These are phyloP conservation scores for Penicillium griseofulvum DNA, from an alignment of 2,329 filamentous ascomycete species.

Conservation along the genomic window DNA sequence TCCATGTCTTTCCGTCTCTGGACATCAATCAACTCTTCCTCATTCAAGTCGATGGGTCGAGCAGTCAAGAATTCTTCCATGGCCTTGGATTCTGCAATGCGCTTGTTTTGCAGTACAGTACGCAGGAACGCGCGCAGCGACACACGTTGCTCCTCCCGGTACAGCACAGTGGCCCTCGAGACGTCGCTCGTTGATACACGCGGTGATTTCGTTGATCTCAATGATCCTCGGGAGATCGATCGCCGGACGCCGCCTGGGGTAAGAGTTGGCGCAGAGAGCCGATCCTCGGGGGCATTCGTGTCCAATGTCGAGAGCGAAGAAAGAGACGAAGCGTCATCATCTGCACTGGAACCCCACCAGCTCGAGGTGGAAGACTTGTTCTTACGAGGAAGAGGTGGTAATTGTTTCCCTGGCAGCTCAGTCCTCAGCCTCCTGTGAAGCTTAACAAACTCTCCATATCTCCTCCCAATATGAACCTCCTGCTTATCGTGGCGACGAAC, in stretches of 20 bases:
- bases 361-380: conserved; percentile 73
- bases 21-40: conserved; percentile 83
- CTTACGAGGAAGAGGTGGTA: conserved; percentile 85
- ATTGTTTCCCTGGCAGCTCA: conserved; percentile 85
- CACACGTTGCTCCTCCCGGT: conserved; percentile 85
- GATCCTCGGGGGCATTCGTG: conserved; percentile 44
- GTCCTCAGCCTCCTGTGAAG: conserved; percentile 76
- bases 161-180: conserved; percentile 57
- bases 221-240: conserved; percentile 31
- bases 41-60: conserved; percentile 69
- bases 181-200: conserved; percentile 45
- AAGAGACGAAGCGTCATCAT: conserved; percentile 74
- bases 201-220: conserved; percentile 32
- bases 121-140: conserved; percentile 90
- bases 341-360: conserved; percentile 54
- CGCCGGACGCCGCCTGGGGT: conserved; percentile 27
- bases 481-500: conserved; percentile 74
- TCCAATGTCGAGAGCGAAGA: conserved; percentile 74
- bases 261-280: conserved; percentile 34
- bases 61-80: conserved; percentile 79
- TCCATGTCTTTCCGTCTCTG: conserved; percentile 76
- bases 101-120: conserved; percentile 77
- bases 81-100: conserved; percentile 77
- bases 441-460: conserved; percentile 83
- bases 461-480: conserved; percentile 75